These are phyloP conservation scores for Saprolegnia diclina DNA, from an alignment of 352 stramenopile genomes.

Conservation along the genomic window DNA sequence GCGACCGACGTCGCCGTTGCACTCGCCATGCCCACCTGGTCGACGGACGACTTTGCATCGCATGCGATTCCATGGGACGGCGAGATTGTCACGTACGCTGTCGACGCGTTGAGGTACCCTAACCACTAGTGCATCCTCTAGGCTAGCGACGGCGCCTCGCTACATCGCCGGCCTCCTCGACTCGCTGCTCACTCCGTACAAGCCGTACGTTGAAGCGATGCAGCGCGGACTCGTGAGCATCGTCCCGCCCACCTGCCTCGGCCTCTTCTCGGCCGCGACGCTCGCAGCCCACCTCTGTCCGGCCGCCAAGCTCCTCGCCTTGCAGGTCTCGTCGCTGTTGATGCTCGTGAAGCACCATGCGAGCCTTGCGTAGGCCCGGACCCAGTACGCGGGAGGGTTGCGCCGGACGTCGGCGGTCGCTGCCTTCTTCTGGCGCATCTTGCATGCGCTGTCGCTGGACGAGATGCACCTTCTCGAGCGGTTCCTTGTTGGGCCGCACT, in stretches of 20 bases:
- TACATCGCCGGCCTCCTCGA: neutral
- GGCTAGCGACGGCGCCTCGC: neutral
- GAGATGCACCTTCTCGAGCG: slow-evolving; percentile 9
- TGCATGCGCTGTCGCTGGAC: neutral
- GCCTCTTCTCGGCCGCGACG: neutral
- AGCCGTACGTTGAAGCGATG: neutral
- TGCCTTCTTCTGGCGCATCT: slow-evolving; percentile 2
- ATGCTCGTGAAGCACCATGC: too few species aligned
- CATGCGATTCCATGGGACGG: neutral
- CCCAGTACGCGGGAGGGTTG: slow-evolving; percentile 1
- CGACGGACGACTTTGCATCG: slow-evolving; percentile 4
- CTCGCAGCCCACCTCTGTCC: too few species aligned
- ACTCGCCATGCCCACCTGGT: slow-evolving; percentile 12
- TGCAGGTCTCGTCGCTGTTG: too few species aligned
- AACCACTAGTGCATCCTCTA: neutral
- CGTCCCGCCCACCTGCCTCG: slow-evolving; percentile 5
- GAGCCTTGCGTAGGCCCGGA: neutral
- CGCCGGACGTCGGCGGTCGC: neutral
- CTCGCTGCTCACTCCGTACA: slow-evolving; percentile 2
- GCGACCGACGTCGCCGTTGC: neutral
- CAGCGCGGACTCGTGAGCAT: neutral
- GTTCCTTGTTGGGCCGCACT: slow-evolving; percentile 2
- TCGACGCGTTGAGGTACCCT: neutral
- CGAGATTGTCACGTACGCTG: slow-evolving; percentile 1
- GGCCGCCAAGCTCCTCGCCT: neutral